Evolutionary conservation across 768 basidiomycete species (phyloP), one percentile per base, ranked within the genome.

Genomic region (Trametopsis cervina): DNA sequence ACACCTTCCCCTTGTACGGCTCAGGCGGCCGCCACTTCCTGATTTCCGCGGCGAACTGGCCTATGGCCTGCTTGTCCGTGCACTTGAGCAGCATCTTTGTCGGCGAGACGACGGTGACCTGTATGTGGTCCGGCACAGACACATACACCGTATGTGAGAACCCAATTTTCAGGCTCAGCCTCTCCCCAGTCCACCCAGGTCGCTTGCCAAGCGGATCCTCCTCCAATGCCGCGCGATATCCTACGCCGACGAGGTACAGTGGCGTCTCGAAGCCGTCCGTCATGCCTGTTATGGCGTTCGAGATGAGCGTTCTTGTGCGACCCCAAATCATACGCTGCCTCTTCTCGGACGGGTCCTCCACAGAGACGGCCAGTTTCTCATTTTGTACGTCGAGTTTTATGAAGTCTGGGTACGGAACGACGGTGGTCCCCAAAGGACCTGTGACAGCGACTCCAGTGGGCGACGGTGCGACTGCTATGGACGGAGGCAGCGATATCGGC

Each of bases 1-100:
- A 44, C 60, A 95, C 93, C 78, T 97, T 97, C 63, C 93, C 95
- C 69, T 97, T 91, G 69, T 97, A 99, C 13, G 93, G 94, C 63
- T 99, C 95, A 18, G 95, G 95, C 57, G 84, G 85, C 57, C 95
- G 78, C 69, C 83, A 85, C 50, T 75, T 76, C 53, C 93, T 74
- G 21, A 98, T 83, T 54, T 81, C 78, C 4, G 94, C 91, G 0
- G 92, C 88, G 62, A 95, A 95, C 54, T 89, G 72, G 1, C 92
- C 92, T 49, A 99, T 64, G 41, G 74, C 68, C 58, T 96, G 87
- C 65, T 97, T 97, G 70, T 96, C 86, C 46, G 80, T 87, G 57
- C 93, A 91, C 18, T 69, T 75, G 21, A 98, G 66, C 24, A 83
- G 64, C 49, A 97, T 91, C 68, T 88, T 86, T 1, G 91, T 96